Base-by-base conservation (phyloP, 2,329 filamentous ascomycete species). In the Monascus ruber region DNA sequence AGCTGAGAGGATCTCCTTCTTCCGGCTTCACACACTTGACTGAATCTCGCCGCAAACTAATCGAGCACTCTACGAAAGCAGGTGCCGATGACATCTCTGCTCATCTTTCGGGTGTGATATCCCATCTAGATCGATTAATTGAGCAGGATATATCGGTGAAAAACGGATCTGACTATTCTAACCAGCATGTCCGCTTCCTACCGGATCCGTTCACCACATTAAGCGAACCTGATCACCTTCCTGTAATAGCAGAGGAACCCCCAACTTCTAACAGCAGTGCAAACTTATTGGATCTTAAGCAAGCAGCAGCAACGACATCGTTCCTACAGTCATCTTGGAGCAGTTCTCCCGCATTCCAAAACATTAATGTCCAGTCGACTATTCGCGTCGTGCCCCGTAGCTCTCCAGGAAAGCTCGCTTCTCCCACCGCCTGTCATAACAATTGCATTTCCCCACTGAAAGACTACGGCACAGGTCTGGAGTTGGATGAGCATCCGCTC, bases 21-120 rank as follows among this genome's bases (percentile, higher is more conserved):
- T 65, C 68, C 31, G 59, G 74, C 32, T 64, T 72, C 31, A 68
- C 68, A 37, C 75, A 77, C 40, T 57, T 81, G 28, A 67, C 69
- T 5, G 75, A 79, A 51, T 76, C 73, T 6, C 70, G 76, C 17
- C 69, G 71, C 29, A 72, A 73, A 45, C 65, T 81, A 26, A 69
- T 74, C 28, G 68, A 70, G 39, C 68, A 71, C 37, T 66, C 68
- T 24, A 66, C 61, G 24, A 57, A 61, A 35, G 69, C 58, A 10
- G 67, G 51, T 50, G 67, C 51, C 49, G 64, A 50, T 48, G 68
- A 50, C 55, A 63, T 59, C 58, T 71, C 44, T 11, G 63, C 65
- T 4, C 72, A 77, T 42, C 66, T 80, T 33, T 69, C 74, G 27
- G 72, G 77, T 35, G 71, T 83, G 24, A 72, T 83, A 34, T 69